Evolutionary conservation across 2,329 filamentous ascomycete species (phyloP), one percentile per base, ranked within the genome.

Genomic region (Trematosphaeria pertusa): DNA sequence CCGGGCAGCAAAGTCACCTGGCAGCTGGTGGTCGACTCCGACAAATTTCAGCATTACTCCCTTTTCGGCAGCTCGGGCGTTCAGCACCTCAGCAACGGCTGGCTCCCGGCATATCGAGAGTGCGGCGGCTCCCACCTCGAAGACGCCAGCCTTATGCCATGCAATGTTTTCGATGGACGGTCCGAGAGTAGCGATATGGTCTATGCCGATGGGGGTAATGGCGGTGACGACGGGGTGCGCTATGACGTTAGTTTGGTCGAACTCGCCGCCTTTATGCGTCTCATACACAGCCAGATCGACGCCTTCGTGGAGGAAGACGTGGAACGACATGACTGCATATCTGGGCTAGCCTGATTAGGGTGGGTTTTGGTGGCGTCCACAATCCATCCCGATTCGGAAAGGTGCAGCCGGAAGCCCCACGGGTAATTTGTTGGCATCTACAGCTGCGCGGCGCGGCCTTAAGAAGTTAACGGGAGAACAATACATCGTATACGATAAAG

Each of bases 81-180:
- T 41, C 31, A 60, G 38, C 12, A 60, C 37, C 19, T 32, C 18
- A 18, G 28, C 40, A 37, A 37, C 52, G 10, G 28, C 21, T 6
- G 18, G 20, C 7, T 53, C 44, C 43, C 59, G 56, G 24, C 22
- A 24, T 28, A 31, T 18, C 18, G 48, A 49, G 24, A 50, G 87
- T 2, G 83, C 83, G 14, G 79, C 76, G 8, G 76, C 75, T 1
- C 80, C 82, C 0, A 64, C 45, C 70, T 88, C 88, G 74, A 88
- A 84, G 46, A 89, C 86, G 1, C 87, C 87, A 1, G 84, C 83
- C 70, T 89, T 89, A 70, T 89, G 85, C 87, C 87, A 89, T 0
- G 87, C 85, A 52, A 89, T 88, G 67, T 84, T 78, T 22, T 81
- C 82, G 9, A 88, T 73, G 0, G 83, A 87, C 14, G 78, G 70